Percentiles rank a stretch among this genome's conserved stretches.
These are phyloP conservation scores for Westerdykella ornata DNA, from an alignment of 2,329 filamentous ascomycete genomes.

Conservation along the genomic window DNA sequence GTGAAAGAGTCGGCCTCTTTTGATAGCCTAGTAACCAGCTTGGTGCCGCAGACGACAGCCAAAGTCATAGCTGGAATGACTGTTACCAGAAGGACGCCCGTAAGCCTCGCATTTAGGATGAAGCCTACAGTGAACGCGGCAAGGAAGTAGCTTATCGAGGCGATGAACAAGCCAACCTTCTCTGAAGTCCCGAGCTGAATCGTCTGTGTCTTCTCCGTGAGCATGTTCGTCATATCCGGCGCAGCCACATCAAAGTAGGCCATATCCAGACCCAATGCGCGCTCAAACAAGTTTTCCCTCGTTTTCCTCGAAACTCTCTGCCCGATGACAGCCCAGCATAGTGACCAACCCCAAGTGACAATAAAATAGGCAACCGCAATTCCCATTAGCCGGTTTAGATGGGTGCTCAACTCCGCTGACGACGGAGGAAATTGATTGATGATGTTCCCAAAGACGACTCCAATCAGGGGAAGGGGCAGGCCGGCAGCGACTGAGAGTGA, in stretches of 20 bases:
- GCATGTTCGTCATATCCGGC: constrained; percentile 44
- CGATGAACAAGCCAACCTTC: constrained; percentile 44
- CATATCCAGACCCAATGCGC: constrained; percentile 47
- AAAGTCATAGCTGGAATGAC: constrained; percentile 46
- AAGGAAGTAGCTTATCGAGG: constrained; percentile 43
- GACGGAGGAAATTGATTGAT: constrained; percentile 47
- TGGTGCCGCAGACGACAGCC: constrained; percentile 40
- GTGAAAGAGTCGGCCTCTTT: constrained; percentile 35
- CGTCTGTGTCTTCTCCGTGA: constrained; percentile 42
- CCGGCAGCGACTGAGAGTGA: constrained; percentile 49
- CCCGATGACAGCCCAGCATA: constrained; percentile 46
- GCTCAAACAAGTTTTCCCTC: constrained; percentile 43
- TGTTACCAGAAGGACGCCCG: constrained; percentile 39
- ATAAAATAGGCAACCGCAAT: constrained; percentile 46
- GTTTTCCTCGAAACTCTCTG: constrained; percentile 45
- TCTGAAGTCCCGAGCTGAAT: constrained; percentile 45
- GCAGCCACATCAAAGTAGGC: constrained; percentile 47
- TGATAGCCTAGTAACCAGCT: constrained; percentile 36
- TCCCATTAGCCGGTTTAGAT: constrained; percentile 41
- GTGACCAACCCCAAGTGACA: constrained; percentile 46
- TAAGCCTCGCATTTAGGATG: constrained; percentile 38
- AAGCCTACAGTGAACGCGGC: constrained; percentile 44
- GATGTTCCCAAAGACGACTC: constrained; percentile 48
- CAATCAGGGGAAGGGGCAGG: constrained; percentile 57
- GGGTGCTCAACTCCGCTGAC: constrained; percentile 37